Evolutionary conservation across 495 filamentous ascomycete genomes (phyloP).

Genomic region (Aspergillus bertholletiae): DNA sequence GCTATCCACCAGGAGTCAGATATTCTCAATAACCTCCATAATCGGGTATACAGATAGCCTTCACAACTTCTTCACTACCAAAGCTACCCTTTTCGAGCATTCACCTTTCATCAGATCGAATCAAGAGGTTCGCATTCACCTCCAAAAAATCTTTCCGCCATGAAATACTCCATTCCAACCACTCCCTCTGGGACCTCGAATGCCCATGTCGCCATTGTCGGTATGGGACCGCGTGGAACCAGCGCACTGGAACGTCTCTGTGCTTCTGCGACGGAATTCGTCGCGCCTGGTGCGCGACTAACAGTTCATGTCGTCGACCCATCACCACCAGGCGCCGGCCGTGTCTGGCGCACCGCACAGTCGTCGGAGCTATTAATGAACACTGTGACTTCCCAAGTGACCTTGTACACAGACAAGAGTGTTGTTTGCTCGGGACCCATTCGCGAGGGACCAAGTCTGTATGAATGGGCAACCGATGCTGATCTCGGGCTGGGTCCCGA

Average conservation of each 20-base stretch:
- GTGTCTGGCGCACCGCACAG: slow-evolving; percentile 16
- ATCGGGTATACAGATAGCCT: background rate
- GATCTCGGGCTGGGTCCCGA: slow-evolving; percentile 1
- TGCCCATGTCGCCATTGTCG: slow-evolving; percentile 11
- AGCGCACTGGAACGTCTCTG: slow-evolving; percentile 17
- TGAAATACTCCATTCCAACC: background rate
- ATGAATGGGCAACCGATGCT: background rate
- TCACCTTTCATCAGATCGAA: background rate
- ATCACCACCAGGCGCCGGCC: slow-evolving; percentile 8
- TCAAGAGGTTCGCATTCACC: background rate
- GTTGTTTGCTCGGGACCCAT: slow-evolving; percentile 2
- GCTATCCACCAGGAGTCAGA: background rate
- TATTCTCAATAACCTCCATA: background rate
- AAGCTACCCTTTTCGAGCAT: background rate
- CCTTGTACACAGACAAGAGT: slow-evolving; percentile 11
- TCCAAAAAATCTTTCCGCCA: background rate
- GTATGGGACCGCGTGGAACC: slow-evolving; percentile 11
- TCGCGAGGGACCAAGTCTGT: slow-evolving; percentile 1
- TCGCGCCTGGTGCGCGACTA: background rate
- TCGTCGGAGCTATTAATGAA: slow-evolving; percentile 20
- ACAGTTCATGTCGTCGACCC: slow-evolving; percentile 5
- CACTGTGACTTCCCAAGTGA: slow-evolving; percentile 16
- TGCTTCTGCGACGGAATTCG: slow-evolving; percentile 10
- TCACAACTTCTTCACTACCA: background rate
- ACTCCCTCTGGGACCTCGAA: slow-evolving; percentile 1